phyloP scores from a whole-genome alignment of 2,329 filamentous ascomycete species.

The Hypoxylon sp. region DNA sequence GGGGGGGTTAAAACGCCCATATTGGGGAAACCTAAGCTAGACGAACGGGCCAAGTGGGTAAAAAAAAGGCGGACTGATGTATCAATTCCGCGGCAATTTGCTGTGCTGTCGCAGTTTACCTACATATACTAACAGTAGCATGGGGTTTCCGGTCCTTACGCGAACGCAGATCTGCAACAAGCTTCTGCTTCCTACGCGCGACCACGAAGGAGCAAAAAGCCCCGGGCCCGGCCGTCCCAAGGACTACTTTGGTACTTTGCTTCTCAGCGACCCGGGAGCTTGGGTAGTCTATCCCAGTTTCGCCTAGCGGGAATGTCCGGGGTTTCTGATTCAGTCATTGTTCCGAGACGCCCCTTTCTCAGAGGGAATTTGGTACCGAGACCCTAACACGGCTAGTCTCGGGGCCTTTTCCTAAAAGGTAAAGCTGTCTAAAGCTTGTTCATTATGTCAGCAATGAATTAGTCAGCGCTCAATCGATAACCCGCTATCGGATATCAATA shows the following conservation, averaged over 20 bases:
- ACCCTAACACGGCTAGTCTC: constrained; percentile 4
- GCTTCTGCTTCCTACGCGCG: constrained; percentile 13
- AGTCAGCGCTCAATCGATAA: constrained; percentile 1
- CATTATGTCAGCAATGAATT: constrained; percentile 2
- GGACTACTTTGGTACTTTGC: not conserved
- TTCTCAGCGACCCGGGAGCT: constrained; percentile 33
- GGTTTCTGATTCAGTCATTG: constrained; percentile 25
- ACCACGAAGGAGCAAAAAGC: not conserved
- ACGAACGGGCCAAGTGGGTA: constrained; percentile 23
- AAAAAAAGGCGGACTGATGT: constrained; percentile 19
- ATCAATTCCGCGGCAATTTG: constrained; percentile 31
- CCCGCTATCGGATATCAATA: not conserved
- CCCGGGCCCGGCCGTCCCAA: constrained; percentile 26
- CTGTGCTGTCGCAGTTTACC: not conserved
- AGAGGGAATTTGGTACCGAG: constrained; percentile 25
- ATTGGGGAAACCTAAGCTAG: constrained; percentile 27
- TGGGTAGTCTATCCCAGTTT: constrained; percentile 37
- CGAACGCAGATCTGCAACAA: constrained; percentile 29
- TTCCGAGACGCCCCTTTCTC: constrained; percentile 14
- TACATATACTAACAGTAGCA: not conserved
- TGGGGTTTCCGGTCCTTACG: constrained; percentile 8
- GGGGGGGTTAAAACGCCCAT: not conserved
- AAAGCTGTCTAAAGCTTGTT: not conserved
- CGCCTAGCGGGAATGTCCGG: constrained; percentile 27
- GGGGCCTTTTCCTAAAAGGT: constrained; percentile 3